These are phyloP conservation scores for Chrysanthemum lavandulifolium DNA, from an alignment of 129 eudicot genomes.

Conservation along the genomic window DNA sequence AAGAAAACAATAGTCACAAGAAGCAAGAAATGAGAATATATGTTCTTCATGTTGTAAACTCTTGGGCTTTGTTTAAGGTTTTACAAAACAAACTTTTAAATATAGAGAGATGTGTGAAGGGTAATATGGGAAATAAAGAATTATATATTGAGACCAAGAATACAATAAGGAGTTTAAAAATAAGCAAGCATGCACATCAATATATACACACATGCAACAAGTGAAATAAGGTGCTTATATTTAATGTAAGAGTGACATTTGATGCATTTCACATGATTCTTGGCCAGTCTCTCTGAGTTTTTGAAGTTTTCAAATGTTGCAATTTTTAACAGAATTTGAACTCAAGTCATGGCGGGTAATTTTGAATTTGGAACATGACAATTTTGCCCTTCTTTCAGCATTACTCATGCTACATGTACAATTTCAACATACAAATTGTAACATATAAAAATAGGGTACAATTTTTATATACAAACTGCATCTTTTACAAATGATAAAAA, in stretches of 20 bases:
- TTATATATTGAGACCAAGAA: constrained; percentile 6
- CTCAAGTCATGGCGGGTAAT: background rate
- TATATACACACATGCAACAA: constrained; percentile 26
- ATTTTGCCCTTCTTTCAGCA: background rate
- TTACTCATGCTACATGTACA: background rate
- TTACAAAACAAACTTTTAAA: constrained; percentile 13
- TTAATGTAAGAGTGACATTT: constrained; percentile 53
- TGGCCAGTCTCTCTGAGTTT: constrained; percentile 42
- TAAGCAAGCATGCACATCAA: constrained; percentile 20
- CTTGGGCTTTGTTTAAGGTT: constrained; percentile 14
- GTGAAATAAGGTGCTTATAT: constrained; percentile 20
- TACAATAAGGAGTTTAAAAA: constrained; percentile 11
- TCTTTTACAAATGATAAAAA: no score
- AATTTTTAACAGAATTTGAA: constrained; percentile 14
- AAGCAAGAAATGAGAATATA: constrained; percentile 31
- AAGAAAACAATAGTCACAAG: constrained; percentile 35
- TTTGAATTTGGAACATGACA: constrained; percentile 8
- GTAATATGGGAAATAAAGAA: background rate
- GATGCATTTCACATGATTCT: constrained; percentile 90
- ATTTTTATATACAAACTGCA: no score
- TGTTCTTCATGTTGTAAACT: constrained; percentile 28
- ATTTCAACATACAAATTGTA: no score
- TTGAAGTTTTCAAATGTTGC: constrained; percentile 49
- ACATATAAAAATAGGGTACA: no score
- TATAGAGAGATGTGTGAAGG: constrained; percentile 3